Evolutionary conservation across 129 eudicot genomes (phyloP).

Genomic region (Rutidosis leptorrhynchoides): DNA sequence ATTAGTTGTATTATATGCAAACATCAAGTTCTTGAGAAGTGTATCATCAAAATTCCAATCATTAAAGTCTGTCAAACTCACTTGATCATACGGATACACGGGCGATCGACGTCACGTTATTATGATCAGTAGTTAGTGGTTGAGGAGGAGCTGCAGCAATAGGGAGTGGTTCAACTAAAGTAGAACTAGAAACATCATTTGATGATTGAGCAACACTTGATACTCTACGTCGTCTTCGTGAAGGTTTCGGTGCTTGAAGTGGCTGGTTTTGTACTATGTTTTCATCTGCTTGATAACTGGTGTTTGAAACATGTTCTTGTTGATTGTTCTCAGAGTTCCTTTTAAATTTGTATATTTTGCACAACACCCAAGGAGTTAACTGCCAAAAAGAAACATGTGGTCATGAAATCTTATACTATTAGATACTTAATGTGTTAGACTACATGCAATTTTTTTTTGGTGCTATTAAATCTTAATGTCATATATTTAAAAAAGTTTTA

Average conservation of each 20-base stretch:
- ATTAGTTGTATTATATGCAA: too few species aligned
- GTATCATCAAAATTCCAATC: not conserved
- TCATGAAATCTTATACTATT: not conserved
- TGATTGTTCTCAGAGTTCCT: not conserved
- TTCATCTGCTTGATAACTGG: not conserved
- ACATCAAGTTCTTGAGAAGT: too few species aligned
- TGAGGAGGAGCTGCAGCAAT: not conserved
- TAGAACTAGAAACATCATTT: not conserved
- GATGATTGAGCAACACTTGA: not conserved
- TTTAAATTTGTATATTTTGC: not conserved
- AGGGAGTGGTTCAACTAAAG: not conserved
- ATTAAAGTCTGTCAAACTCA: not conserved
- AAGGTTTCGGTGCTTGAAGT: not conserved
- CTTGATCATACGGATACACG: not conserved
- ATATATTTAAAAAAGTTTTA: too few species aligned
- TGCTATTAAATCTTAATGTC: not conserved
- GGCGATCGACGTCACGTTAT: not conserved
- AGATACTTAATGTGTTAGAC: not conserved
- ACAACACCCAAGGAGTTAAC: not conserved
- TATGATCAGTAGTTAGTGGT: not conserved
- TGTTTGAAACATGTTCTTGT: not conserved
- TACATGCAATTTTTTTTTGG: not conserved
- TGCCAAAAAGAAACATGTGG: not conserved
- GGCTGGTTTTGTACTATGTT: not conserved
- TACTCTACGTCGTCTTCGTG: not conserved